Base-by-base conservation (phyloP, 176 grass and related monocot genomes). In the Poa pratensis region DNA sequence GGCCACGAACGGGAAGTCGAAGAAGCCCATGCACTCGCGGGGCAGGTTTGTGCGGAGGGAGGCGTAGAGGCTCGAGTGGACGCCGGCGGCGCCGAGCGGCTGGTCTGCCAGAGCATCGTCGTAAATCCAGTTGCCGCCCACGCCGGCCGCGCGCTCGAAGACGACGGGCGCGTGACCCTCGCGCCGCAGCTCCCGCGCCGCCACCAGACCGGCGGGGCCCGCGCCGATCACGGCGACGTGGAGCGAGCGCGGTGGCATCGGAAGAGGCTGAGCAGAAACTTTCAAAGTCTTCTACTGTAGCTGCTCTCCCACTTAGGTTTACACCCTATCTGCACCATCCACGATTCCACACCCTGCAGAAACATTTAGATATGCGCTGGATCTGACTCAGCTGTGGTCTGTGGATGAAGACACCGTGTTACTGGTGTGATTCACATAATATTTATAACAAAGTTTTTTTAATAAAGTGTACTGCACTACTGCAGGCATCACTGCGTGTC, bases 1-100 rank as follows among this genome's bases (percentile, higher is more conserved):
- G 24, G 82, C 35, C 35, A 14, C 64, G 78, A 95, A 98, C 50
- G 96, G 96, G 75, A 92, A 94, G 68, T 98, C 91, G 20, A 89
- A 66, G 76, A 94, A 98, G 20, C 91, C 91, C 96, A 98, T 98
- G 58, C 14, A 40, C 87, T 98, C 96, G 19, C 89, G 89, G 0
- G 92, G 88, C 9, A 97, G 80, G 76, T 95, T 97, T 30, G 87
- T 93, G 65, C 87, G 89, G 42, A 97, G 92, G 16, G 92, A 97
- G 13, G 77, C 70, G 76, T 97, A 97, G 51, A 97, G 87, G 89
- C 93, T 98, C 35, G 83, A 87, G 58, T 89, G 77, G 55, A 91
- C 78, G 24, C 77, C 89, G 39, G 85, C 72, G 24, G 83, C 71
- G 79, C 87, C 80, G 15, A 95, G 85, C 78, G 85, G 85, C 64